A percentile compares a stretch with the other conserved stretches of the same genome.
Conservation (phyloP, 2,329 filamentous ascomycete species). For the Sarocladiaceae sp. region DNA sequence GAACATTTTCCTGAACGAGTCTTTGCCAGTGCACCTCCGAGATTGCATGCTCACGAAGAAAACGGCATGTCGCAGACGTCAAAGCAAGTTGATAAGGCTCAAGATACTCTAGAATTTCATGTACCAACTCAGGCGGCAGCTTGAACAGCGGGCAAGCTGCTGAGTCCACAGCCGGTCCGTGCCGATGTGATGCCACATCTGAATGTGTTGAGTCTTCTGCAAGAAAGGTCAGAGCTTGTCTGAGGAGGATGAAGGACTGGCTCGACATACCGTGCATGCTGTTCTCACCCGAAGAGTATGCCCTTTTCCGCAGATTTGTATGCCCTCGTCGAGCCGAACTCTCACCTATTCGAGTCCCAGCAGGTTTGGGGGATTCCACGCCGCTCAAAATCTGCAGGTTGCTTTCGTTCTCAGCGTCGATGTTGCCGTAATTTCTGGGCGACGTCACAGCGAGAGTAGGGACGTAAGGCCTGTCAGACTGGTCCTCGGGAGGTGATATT, state of each 20-base stretch:
- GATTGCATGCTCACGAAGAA: slow-evolving; percentile 53
- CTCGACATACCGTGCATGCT: background rate
- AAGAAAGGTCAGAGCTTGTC: too few relatives aligned
- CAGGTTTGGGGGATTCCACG: slow-evolving; percentile 15
- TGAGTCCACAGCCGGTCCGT: background rate
- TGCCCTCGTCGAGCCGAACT: slow-evolving; percentile 7
- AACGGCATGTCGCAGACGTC: slow-evolving; percentile 57
- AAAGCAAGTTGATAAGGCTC: slow-evolving; percentile 58
- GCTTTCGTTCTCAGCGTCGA: slow-evolving; percentile 31
- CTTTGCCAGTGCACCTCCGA: slow-evolving; percentile 70
- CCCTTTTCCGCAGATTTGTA: background rate
- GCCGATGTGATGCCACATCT: too few relatives aligned
- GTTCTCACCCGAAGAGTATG: background rate
- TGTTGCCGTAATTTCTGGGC: slow-evolving; percentile 25
- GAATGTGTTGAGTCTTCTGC: too few relatives aligned
- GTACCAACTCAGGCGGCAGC: slow-evolving; percentile 72
- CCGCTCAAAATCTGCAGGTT: slow-evolving; percentile 25
- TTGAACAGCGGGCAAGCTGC: slow-evolving; percentile 35
- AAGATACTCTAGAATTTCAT: slow-evolving; percentile 66
- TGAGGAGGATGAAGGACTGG: too few relatives aligned
- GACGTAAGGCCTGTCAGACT: slow-evolving; percentile 6
- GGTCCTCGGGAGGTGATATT: background rate
- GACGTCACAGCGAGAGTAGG: slow-evolving; percentile 17
- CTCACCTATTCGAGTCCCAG: background rate
- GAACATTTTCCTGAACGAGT: slow-evolving; percentile 65